These are phyloP conservation scores for Vitis amurensis DNA, from an alignment of 164 flowering plant species.

Conservation along the genomic window DNA sequence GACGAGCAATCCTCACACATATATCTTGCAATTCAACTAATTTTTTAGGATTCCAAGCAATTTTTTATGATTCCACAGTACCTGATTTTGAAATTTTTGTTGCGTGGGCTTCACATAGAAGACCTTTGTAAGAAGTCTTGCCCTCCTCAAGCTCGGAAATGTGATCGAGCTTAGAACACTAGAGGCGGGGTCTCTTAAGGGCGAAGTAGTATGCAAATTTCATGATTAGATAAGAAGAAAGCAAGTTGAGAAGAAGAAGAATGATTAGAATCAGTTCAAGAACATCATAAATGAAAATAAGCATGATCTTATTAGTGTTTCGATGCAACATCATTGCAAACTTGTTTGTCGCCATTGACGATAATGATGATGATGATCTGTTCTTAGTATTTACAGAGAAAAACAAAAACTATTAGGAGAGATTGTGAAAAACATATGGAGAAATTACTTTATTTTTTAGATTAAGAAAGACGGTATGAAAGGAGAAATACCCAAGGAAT, in stretches of 20 bases:
- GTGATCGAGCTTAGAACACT: constrained; percentile 76
- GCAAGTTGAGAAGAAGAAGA: constrained; percentile 75
- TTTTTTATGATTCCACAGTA: constrained; percentile 57
- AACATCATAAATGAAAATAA: constrained; percentile 60
- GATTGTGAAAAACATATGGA: constrained; percentile 7
- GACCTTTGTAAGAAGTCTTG: constrained; percentile 38
- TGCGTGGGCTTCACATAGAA: constrained; percentile 76
- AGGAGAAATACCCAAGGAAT: constrained; percentile 33
- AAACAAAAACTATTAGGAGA: constrained; percentile 3
- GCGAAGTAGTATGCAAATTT: constrained; percentile 77
- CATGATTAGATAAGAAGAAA: constrained; percentile 70
- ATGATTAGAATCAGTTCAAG: constrained; percentile 83
- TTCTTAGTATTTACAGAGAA: constrained; percentile 19
- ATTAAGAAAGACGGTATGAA: constrained; percentile 19
- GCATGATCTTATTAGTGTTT: constrained; percentile 54
- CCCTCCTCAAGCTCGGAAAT: constrained; percentile 36
- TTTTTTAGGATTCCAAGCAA: constrained; percentile 9
- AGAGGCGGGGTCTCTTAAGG: constrained; percentile 74
- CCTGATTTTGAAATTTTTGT: constrained; percentile 67
- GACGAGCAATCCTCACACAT: constrained; percentile 88
- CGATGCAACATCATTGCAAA: constrained; percentile 61
- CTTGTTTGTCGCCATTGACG: constrained; percentile 54
- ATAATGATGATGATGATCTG: background rate
- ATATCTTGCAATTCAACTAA: constrained; percentile 43
- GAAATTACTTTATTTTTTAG: constrained; percentile 23